A percentile compares a stretch with the other conserved stretches of the same genome.
These are phyloP conservation scores for Candida corydali DNA, from an alignment of 805 yeast species.

Conservation along the genomic window DNA sequence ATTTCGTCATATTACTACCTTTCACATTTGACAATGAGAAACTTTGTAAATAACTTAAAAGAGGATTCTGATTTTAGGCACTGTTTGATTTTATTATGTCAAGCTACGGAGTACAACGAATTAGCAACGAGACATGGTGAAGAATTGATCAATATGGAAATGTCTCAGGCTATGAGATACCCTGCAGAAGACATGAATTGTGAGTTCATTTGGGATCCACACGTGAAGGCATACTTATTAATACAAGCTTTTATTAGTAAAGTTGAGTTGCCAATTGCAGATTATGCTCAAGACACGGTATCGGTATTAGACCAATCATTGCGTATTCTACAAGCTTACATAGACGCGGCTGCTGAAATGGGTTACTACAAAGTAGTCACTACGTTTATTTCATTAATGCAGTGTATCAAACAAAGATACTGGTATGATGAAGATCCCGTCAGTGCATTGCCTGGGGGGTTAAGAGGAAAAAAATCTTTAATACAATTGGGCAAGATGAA, in stretches of 20 bases:
- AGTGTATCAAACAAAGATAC: slow-evolving; percentile 79
- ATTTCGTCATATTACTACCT: slow-evolving; percentile 90
- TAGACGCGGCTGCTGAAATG: slow-evolving; percentile 83
- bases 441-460: slow-evolving; percentile 48
- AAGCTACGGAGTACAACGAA: slow-evolving; percentile 79
- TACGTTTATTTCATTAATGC: slow-evolving; percentile 67
- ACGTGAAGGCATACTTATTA: slow-evolving; percentile 69
- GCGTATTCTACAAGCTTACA: slow-evolving; percentile 88
- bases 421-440: slow-evolving; percentile 83
- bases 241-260: slow-evolving; percentile 70
- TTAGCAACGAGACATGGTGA: slow-evolving; percentile 91
- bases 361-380: slow-evolving; percentile 66
- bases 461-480: slow-evolving; percentile 15
- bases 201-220: slow-evolving; percentile 81
- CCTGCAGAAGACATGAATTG: slow-evolving; percentile 52
- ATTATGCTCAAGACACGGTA: slow-evolving; percentile 89
- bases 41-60: slow-evolving; percentile 51
- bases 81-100: slow-evolving; percentile 56
- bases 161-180: slow-evolving; percentile 71
- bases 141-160: slow-evolving; percentile 77
- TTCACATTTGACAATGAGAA: slow-evolving; percentile 83
- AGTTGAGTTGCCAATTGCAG: slow-evolving; percentile 85
- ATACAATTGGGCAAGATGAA: slow-evolving; percentile 41
- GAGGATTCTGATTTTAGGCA: slow-evolving; percentile 51
- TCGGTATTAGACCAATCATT: slow-evolving; percentile 91